These are phyloP conservation scores for Usnea hakonensis DNA, from an alignment of 495 filamentous ascomycete species.

Conservation along the genomic window DNA sequence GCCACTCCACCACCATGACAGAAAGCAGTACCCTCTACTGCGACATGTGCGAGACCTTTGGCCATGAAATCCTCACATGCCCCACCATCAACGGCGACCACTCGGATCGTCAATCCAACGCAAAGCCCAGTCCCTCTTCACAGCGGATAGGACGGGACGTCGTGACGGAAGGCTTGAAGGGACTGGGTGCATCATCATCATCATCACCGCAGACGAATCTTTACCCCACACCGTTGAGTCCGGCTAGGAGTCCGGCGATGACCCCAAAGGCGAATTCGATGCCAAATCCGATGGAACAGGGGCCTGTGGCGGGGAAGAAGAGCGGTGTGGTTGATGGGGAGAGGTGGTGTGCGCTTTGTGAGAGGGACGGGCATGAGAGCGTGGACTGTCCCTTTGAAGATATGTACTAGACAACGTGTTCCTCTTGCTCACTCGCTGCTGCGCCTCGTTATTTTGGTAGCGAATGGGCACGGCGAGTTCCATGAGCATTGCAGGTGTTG, in stretches of 20 bases:
- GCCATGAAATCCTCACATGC: constrained; percentile 90
- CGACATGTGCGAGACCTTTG: constrained; percentile 89
- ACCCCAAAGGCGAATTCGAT: constrained; percentile 27
- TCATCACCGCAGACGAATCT: constrained; percentile 23
- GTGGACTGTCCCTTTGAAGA: constrained; percentile 94
- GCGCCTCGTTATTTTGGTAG: background rate
- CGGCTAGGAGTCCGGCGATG: constrained; percentile 25
- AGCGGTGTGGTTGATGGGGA: constrained; percentile 68
- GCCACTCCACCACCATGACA: constrained; percentile 59
- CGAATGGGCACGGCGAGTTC: background rate
- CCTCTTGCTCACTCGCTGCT: background rate
- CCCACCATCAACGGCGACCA: constrained; percentile 68
- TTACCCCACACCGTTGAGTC: constrained; percentile 32
- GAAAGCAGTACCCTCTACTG: constrained; percentile 76
- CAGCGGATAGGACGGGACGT: constrained; percentile 37
- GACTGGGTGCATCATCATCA: constrained; percentile 32
- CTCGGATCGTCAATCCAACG: constrained; percentile 18
- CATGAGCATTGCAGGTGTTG: constrained; percentile 9
- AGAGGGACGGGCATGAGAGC: constrained; percentile 91
- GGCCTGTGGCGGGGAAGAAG: constrained; percentile 72
- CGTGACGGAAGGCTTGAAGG: constrained; percentile 39
- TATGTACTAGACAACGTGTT: constrained; percentile 1
- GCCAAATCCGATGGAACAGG: constrained; percentile 57
- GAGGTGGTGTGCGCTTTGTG: constrained; percentile 97
- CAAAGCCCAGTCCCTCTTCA: constrained; percentile 13